Percentiles rank a stretch among this genome's conserved stretches.
Evolutionary conservation across 2,329 filamentous ascomycete species (phyloP).

Genomic region (Thermomyces lanuginosus): DNA sequence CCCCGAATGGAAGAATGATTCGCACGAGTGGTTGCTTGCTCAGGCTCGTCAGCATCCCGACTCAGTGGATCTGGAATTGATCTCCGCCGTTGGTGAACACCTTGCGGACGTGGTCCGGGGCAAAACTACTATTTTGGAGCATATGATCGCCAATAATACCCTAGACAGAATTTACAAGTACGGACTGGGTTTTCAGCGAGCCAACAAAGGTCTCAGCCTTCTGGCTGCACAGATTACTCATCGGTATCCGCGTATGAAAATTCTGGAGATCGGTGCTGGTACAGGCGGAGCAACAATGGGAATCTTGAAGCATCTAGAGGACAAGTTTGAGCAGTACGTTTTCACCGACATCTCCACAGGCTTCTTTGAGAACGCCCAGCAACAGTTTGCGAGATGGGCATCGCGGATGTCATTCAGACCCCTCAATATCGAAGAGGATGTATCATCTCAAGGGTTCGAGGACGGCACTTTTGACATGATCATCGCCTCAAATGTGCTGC

Average conservation of each 20-base stretch:
- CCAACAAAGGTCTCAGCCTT: constrained; percentile 6
- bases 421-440: constrained; percentile 16
- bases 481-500: constrained; percentile 20
- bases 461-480: constrained; percentile 16
- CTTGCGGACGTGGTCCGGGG: constrained; percentile 20
- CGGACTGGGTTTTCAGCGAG: constrained; percentile 9
- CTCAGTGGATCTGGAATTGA: background rate
- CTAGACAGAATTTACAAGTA: constrained; percentile 20
- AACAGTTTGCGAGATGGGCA: constrained; percentile 1
- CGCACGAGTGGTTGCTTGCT: constrained; percentile 1
- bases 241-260: constrained; percentile 27
- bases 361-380: constrained; percentile 8
- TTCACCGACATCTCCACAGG: constrained; percentile 12
- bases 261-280: constrained; percentile 32
- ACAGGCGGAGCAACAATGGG: constrained; percentile 27
- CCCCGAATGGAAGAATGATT: constrained; percentile 8
- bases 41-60: background rate
- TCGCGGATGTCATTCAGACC: constrained; percentile 11
- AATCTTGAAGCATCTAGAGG: constrained; percentile 17
- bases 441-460: constrained; percentile 15
- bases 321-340: constrained; percentile 4
- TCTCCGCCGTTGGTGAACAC: constrained; percentile 15
- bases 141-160: constrained; percentile 20
- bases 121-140: constrained; percentile 22
- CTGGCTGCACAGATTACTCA: constrained; percentile 22